These are phyloP conservation scores for Zangia roseola DNA, from an alignment of 768 basidiomycete species.

Conservation along the genomic window DNA sequence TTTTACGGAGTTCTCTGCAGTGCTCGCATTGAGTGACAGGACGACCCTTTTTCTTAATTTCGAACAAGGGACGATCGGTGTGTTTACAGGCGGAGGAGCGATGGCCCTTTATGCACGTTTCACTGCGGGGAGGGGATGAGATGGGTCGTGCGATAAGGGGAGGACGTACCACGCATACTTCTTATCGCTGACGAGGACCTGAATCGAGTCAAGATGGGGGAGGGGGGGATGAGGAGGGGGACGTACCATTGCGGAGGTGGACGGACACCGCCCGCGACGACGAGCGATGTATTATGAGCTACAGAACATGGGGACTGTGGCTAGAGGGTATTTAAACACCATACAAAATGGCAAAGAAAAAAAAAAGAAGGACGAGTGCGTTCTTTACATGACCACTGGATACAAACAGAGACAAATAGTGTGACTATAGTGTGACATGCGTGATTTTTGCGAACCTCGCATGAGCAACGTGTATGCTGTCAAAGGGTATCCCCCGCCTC, in stretches of 20 bases:
- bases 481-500: conserved; percentile 41
- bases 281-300: conserved; percentile 49
- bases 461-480: no score
- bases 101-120: conserved; percentile 94
- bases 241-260: conserved; percentile 47
- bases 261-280: conserved; percentile 57
- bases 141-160: conserved; percentile 1
- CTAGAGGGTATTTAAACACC: conserved; percentile 45
- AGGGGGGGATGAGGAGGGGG: not conserved
- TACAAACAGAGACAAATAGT: conserved; percentile 23
- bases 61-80: conserved; percentile 82
- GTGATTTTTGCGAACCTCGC: no score
- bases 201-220: not conserved
- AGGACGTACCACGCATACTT: conserved; percentile 79
- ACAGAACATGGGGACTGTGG: conserved; percentile 27
- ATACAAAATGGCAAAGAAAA: conserved; percentile 32
- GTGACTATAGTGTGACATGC: conserved; percentile 15
- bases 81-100: conserved; percentile 88
- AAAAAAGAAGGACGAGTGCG: conserved; percentile 24
- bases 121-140: conserved; percentile 43
- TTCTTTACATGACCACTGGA: conserved; percentile 29
- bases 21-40: conserved; percentile 55
- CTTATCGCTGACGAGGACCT: conserved; percentile 72
- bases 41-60: conserved; percentile 67
- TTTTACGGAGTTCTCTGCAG: conserved; percentile 47